Evolutionary conservation across 2,329 filamentous ascomycete genomes (phyloP).

Genomic region (Pestalotiopsis sp.): DNA sequence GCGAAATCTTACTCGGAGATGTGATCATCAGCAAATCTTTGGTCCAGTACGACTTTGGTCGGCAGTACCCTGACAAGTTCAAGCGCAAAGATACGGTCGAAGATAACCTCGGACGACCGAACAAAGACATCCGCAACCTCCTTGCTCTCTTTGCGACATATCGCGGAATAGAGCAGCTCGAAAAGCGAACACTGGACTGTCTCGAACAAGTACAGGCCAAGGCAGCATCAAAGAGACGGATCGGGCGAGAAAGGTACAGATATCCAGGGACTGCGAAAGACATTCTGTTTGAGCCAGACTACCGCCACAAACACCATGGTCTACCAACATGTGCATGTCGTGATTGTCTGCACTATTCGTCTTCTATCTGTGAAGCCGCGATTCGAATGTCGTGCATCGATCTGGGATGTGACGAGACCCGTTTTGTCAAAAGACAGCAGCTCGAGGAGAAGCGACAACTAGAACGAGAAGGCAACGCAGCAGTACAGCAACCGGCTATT

Average conservation of each 20-base stretch:
- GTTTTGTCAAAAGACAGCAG: neutral
- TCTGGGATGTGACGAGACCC: neutral
- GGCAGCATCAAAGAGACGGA: neutral
- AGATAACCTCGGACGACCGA: constrained; percentile 17
- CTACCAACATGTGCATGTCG: neutral
- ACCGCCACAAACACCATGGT: neutral
- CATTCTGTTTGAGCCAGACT: neutral
- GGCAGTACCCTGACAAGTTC: constrained; percentile 19
- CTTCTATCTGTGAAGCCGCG: neutral
- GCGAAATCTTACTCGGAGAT: constrained; percentile 24
- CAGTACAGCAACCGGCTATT: too few relatives aligned
- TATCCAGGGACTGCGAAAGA: neutral
- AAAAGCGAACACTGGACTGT: neutral
- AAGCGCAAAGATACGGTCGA: constrained; percentile 14
- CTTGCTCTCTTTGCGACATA: constrained; percentile 15
- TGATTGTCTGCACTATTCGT: neutral
- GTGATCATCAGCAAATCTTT: constrained; percentile 21
- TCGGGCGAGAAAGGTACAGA: neutral
- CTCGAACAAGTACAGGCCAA: neutral
- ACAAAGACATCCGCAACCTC: constrained; percentile 14
- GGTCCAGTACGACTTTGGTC: constrained; percentile 24
- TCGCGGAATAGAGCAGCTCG: constrained; percentile 5
- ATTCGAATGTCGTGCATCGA: neutral
- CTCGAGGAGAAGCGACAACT: neutral
- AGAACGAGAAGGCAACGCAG: neutral